Base-by-base conservation (phyloP, 2,329 filamentous ascomycete genomes). In the Fusarium euwallaceae region DNA sequence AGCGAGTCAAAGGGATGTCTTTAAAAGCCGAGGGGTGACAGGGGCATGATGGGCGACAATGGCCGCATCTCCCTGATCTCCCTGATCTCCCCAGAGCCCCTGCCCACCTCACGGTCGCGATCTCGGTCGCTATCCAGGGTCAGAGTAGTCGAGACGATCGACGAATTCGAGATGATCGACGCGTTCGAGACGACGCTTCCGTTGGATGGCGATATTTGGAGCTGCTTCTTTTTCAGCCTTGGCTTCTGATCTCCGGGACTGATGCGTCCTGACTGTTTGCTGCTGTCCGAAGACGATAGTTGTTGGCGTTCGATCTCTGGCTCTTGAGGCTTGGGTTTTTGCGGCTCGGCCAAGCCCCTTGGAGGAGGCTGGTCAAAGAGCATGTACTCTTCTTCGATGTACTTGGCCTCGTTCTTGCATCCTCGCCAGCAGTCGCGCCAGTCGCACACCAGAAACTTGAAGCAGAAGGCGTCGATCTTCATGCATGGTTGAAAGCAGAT, bases 361-460 rank as follows among this genome's bases (percentile, higher is more conserved):
- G 90, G 90, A 7, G 89, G 86, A 5, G 89, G 87, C 78, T 88
- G 86, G 64, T 91, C 88, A 64, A 92, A 90, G 4, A 90, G 80
- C 73, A 83, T 84, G 76, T 93, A 92, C 78, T 94, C 92, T 73
- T 92, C 87, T 76, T 94, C 91, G 39, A 95, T 92, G 79, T 90
- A 96, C 75, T 91, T 91, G 72, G 94, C 92, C 83, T 98, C 96
- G 14, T 94, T 97, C 86, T 92, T 95, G 85, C 96, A 98, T 10
- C 96, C 96, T 82, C 97, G 95, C 96, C 96, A 98, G 85, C 96
- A 98, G 77, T 97, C 93, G 77, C 95, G 92, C 96, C 96, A 98
- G 81, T 98, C 93, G 80, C 95, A 94, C 22, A 98, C 95, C 14
- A 98, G 88, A 75, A 98, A 98, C 79, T 95, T 95, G 88, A 98